phyloP scores from a whole-genome alignment of 2,329 filamentous ascomycete genomes.

The Penicillium sp. region DNA sequence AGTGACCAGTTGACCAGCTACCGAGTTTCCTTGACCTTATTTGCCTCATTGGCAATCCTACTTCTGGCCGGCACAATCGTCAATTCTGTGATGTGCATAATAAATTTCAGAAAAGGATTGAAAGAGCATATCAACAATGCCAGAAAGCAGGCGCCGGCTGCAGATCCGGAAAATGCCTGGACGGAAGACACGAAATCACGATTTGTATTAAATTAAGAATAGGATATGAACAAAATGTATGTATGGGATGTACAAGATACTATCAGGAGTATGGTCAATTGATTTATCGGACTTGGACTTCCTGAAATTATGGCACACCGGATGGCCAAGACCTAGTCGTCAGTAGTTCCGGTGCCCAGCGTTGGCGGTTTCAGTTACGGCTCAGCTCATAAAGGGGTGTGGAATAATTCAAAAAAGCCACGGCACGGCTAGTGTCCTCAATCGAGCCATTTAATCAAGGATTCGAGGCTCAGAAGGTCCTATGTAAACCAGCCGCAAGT shows the following conservation, averaged over 20 bases:
- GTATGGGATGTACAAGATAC: neutral
- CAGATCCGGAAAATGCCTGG: constrained; percentile 1
- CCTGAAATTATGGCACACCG: neutral
- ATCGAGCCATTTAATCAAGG: no score
- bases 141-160: neutral
- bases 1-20: constrained; percentile 3
- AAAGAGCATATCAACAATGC: constrained; percentile 15
- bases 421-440: neutral
- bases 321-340: neutral
- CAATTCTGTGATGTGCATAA: constrained; percentile 18
- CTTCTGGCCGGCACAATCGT: constrained; percentile 11
- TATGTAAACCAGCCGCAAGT: no score
- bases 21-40: constrained; percentile 17
- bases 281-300: neutral
- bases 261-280: neutral
- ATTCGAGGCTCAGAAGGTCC: no score
- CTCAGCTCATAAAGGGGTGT: neutral
- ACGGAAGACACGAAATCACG: constrained; percentile 7
- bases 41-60: constrained; percentile 12
- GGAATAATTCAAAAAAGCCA: neutral
- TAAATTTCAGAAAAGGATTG: constrained; percentile 20
- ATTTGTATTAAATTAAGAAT: constrained; percentile 11
- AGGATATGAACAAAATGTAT: neutral
- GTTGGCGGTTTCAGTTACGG: neutral
- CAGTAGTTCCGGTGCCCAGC: neutral